phyloP scores from a whole-genome alignment of 768 basidiomycete species.

The Lanmaoa pseudosensibilis region DNA sequence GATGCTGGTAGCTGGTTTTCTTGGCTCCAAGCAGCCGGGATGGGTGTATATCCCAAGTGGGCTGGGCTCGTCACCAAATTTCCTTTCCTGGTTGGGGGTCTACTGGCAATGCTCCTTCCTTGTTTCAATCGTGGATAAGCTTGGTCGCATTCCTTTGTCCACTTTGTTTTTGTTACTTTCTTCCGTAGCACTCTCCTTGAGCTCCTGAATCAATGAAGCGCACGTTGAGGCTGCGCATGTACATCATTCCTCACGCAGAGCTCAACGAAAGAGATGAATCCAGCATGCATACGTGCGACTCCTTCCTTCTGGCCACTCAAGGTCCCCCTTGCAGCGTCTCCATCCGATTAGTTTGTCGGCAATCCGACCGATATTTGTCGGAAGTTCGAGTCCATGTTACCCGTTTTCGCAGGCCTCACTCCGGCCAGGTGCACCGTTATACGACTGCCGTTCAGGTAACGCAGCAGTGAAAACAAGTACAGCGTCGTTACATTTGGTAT shows the following conservation, averaged over 20 bases:
- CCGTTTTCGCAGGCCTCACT: no score
- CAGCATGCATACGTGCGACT: no score
- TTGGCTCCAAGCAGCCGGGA: constrained; percentile 14
- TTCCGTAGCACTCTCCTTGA: neutral
- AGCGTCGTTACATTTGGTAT: neutral
- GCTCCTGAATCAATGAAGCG: neutral
- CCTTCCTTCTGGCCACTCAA: no score
- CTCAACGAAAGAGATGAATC: neutral
- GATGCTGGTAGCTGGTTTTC: constrained; percentile 12
- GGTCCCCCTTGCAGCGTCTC: no score
- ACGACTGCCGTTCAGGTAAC: neutral
- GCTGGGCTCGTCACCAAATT: neutral
- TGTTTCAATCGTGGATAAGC: neutral
- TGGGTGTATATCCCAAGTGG: constrained; percentile 11
- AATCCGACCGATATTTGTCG: no score
- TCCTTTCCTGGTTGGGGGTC: neutral
- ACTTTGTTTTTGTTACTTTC: neutral
- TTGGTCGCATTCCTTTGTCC: neutral
- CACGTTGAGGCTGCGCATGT: neutral
- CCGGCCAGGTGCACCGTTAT: neutral
- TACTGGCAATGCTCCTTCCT: neutral
- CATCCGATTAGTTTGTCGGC: no score
- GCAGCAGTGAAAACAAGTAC: neutral
- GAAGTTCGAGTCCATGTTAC: neutral
- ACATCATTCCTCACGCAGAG: neutral